Conservation (phyloP, 306 rosid genomes). For the Castanea crenata region DNA sequence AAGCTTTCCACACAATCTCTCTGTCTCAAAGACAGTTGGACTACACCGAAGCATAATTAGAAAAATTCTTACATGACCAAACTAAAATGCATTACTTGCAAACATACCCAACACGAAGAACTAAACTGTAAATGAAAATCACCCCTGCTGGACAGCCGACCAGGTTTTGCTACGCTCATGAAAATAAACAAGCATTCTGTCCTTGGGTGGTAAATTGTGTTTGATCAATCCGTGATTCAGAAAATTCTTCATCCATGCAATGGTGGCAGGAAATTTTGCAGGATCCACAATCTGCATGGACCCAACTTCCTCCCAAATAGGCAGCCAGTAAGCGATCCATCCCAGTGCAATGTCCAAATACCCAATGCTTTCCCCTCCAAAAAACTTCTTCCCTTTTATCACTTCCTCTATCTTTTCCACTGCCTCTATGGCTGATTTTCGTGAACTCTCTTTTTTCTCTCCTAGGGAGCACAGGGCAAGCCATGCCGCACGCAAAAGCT, state of each 20-base stretch:
- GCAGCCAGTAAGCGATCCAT: slow-evolving; percentile 53
- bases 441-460: neutral
- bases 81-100: too few species aligned
- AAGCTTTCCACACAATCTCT: too few species aligned
- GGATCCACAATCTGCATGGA: slow-evolving; percentile 37
- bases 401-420: slow-evolving; percentile 42
- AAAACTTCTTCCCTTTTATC: slow-evolving; percentile 40
- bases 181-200: slow-evolving; percentile 36
- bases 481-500: neutral
- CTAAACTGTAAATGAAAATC: neutral
- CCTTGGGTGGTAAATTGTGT: slow-evolving; percentile 41
- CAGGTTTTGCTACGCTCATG: neutral
- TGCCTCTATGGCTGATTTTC: slow-evolving; percentile 33
- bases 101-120: neutral
- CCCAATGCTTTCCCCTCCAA: slow-evolving; percentile 51
- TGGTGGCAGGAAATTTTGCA: slow-evolving; percentile 24
- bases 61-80: too few species aligned
- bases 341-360: slow-evolving; percentile 56
- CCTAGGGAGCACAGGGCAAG: neutral
- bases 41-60: too few species aligned
- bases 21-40: too few species aligned
- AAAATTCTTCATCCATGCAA: slow-evolving; percentile 36
- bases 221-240: slow-evolving; percentile 37
- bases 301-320: slow-evolving; percentile 49
- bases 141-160: neutral